Evolutionary conservation across 805 yeast genomes (phyloP).

Genomic region (Yamadazyma scolyti): DNA sequence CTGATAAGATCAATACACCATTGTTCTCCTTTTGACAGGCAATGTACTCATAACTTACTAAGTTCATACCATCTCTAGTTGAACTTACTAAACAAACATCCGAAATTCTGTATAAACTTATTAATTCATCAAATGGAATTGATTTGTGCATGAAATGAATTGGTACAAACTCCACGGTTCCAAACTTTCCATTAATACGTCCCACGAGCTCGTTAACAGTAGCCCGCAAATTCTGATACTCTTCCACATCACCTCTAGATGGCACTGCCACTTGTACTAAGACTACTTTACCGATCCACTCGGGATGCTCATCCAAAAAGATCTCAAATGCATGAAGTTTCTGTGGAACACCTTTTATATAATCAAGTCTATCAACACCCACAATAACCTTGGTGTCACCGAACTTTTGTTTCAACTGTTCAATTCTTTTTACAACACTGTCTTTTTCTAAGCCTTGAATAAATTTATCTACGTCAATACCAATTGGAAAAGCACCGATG

Average conservation of each 20-base stretch:
- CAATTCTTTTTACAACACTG: slow-evolving; percentile 62
- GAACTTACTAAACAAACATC: slow-evolving; percentile 92
- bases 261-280: slow-evolving; percentile 97
- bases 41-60: slow-evolving; percentile 93
- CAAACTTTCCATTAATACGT: slow-evolving; percentile 91
- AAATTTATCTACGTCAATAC: slow-evolving; percentile 93
- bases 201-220: slow-evolving; percentile 96
- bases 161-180: slow-evolving; percentile 96
- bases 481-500: slow-evolving; percentile 98
- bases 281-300: slow-evolving; percentile 97
- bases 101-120: slow-evolving; percentile 77
- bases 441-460: slow-evolving; percentile 67
- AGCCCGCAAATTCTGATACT: slow-evolving; percentile 88
- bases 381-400: slow-evolving; percentile 85
- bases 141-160: slow-evolving; percentile 95
- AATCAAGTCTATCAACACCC: slow-evolving; percentile 95
- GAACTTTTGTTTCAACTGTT: slow-evolving; percentile 54
- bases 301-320: slow-evolving; percentile 88
- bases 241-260: slow-evolving; percentile 96
- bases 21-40: slow-evolving; percentile 87
- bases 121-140: slow-evolving; percentile 85
- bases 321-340: slow-evolving; percentile 95
- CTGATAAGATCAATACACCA: slow-evolving; percentile 85
- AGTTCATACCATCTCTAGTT: slow-evolving; percentile 98
- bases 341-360: slow-evolving; percentile 97